phyloP scores from a whole-genome alignment of 306 rosid species.

The Vigna hirtella region DNA sequence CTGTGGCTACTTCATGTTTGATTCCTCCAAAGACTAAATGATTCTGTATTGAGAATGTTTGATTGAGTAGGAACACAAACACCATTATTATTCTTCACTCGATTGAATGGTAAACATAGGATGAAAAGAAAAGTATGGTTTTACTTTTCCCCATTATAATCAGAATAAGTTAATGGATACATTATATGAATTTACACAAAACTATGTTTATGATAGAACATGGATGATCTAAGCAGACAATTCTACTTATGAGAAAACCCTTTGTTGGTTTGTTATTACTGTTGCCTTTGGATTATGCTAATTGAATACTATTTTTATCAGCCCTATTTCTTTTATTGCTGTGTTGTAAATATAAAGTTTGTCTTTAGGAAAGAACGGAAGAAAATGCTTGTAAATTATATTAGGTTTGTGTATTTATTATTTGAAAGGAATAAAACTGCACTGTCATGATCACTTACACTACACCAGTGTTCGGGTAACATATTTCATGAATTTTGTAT shows the following conservation, averaged over 20 bases:
- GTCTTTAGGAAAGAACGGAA: neutral
- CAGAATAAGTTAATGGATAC: neutral
- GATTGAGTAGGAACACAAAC: constrained; percentile 8
- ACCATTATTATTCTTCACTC: constrained; percentile 31
- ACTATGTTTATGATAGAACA: neutral
- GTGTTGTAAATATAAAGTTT: neutral
- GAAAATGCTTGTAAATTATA: neutral
- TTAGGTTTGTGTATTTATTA: neutral
- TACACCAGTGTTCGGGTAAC: neutral
- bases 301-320: neutral
- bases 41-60: constrained; percentile 22
- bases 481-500: neutral
- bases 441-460: too few species aligned
- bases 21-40: constrained; percentile 22
- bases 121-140: constrained; percentile 1
- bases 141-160: neutral
- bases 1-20: constrained; percentile 10
- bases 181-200: neutral
- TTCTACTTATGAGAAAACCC: neutral
- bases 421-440: neutral
- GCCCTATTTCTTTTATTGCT: neutral
- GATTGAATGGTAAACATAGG: constrained; percentile 10
- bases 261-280: neutral
- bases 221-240: neutral
- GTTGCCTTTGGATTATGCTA: neutral